Evolutionary conservation across 2,329 filamentous ascomycete genomes (phyloP).

Genomic region (Venturia carpophila): DNA sequence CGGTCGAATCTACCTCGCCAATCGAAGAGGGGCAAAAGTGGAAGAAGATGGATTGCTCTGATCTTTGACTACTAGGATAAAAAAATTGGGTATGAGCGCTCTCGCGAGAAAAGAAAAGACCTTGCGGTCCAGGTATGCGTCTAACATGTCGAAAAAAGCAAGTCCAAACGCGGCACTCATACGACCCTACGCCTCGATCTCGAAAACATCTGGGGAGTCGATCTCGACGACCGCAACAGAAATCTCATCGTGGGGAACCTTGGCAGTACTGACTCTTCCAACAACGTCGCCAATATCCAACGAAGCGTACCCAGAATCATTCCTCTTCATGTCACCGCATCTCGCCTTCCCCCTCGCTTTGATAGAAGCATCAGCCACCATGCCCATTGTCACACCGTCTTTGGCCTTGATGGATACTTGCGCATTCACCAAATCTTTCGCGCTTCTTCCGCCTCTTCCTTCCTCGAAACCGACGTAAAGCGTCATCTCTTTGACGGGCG

Average conservation of each 20-base stretch:
- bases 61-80: not conserved
- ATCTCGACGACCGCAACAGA: constrained; percentile 12
- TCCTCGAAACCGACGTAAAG: constrained; percentile 8
- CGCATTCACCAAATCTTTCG: constrained; percentile 11
- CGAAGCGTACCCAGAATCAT: constrained; percentile 12
- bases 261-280: not conserved
- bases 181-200: not conserved
- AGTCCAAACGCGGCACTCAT: not conserved
- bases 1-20: constrained; percentile 50
- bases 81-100: not conserved
- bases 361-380: constrained; percentile 13
- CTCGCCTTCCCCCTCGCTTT: constrained; percentile 9
- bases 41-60: constrained; percentile 23
- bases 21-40: constrained; percentile 35
- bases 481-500: constrained; percentile 15
- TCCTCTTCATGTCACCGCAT: constrained; percentile 4
- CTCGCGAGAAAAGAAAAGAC: not conserved
- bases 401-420: constrained; percentile 6
- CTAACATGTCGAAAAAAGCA: not conserved
- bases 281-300: not conserved
- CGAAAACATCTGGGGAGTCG: not conserved
- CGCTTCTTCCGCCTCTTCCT: not conserved
- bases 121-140: constrained; percentile 1
- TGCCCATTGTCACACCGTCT: constrained; percentile 16
- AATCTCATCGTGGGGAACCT: not conserved